Evolutionary conservation across 495 filamentous ascomycete species (phyloP), one percentile per base, ranked within the genome.

Genomic region (Trichocladium uniseriatum): DNA sequence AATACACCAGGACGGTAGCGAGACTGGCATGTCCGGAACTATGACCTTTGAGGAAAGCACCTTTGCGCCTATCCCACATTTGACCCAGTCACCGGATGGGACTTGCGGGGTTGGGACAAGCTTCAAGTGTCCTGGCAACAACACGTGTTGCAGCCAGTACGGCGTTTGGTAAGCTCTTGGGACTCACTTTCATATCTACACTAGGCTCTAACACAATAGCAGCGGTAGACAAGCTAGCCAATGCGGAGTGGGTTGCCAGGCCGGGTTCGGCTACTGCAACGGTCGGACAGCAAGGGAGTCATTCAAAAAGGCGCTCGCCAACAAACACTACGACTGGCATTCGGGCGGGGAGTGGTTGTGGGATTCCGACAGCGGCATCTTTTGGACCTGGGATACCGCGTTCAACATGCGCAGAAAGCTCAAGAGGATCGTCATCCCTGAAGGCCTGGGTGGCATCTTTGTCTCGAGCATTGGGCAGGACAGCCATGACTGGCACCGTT

Each of bases 331-430:
- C 1, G 81, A 83, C 47, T 58, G 66, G 3, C 54, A 67, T 19
- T 53, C 61, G 14, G 81, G 80, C 28, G 81, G 79, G 2, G 64
- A 79, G 64, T 84, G 81, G 68, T 83, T 76, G 67, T 81, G 71
- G 61, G 81, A 84, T 57, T 35, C 55, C 8, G 43, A 68, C 4
- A 63, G 62, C 19, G 65, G 69, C 32, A 52, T 80, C 43, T 85
- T 82, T 68, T 85, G 81, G 81, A 80, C 75, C 7, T 85, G 81
- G 81, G 81, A 85, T 49, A 83, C 79, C 1, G 68, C 76, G 1
- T 71, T 70, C 6, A 54, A 79, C 37, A 77, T 84, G 32, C 58
- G 57, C 8, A 62, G 70, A 53, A 85, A 85, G 68, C 81, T 82
- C 57, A 63, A 59, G 15, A 65, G 79, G 35, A 82, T 85, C 38